phyloP scores from a whole-genome alignment of 2,329 filamentous ascomycete species.

The Dothistroma septosporum region DNA sequence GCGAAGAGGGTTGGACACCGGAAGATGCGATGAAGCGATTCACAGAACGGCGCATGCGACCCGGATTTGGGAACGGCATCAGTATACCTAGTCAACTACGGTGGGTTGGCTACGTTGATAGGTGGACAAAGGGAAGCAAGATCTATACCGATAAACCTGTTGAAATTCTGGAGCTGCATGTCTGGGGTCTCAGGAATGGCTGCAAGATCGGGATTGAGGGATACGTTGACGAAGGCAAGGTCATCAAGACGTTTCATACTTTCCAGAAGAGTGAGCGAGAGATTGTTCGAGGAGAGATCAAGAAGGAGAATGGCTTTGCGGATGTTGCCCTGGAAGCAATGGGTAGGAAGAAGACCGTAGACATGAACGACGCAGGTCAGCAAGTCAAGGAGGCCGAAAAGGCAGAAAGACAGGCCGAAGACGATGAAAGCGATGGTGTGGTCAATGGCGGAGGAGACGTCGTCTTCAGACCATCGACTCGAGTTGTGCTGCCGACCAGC shows the following conservation, averaged over 20 bases:
- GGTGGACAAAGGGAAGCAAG: slow-evolving; percentile 68
- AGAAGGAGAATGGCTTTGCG: slow-evolving; percentile 39
- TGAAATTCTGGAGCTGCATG: slow-evolving; percentile 82
- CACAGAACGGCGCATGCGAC: slow-evolving; percentile 83
- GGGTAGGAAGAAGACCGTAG: slow-evolving; percentile 29
- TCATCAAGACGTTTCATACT: slow-evolving; percentile 76
- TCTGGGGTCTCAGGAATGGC: slow-evolving; percentile 82
- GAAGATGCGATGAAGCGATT: slow-evolving; percentile 63
- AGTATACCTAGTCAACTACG: slow-evolving; percentile 89
- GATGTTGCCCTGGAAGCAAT: slow-evolving; percentile 46
- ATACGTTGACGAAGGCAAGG: slow-evolving; percentile 82
- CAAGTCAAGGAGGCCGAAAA: slow-evolving; percentile 21
- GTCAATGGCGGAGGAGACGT: slow-evolving; percentile 60
- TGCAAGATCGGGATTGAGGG: slow-evolving; percentile 85
- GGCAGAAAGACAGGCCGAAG: slow-evolving; percentile 15
- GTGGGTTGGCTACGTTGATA: slow-evolving; percentile 83
- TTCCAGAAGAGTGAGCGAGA: slow-evolving; percentile 70
- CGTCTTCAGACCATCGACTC: slow-evolving; percentile 67
- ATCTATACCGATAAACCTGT: slow-evolving; percentile 75
- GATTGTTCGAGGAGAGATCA: slow-evolving; percentile 56
- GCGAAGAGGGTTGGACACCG: slow-evolving; percentile 69
- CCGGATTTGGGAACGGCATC: slow-evolving; percentile 81
- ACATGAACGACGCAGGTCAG: slow-evolving; percentile 17
- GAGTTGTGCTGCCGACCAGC: slow-evolving; percentile 69
- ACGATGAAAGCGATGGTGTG: slow-evolving; percentile 36